Percentiles rank a stretch among this genome's conserved stretches.
phyloP scores from a whole-genome alignment of 495 filamentous ascomycete genomes.

The Penicillium dipodomyicola region DNA sequence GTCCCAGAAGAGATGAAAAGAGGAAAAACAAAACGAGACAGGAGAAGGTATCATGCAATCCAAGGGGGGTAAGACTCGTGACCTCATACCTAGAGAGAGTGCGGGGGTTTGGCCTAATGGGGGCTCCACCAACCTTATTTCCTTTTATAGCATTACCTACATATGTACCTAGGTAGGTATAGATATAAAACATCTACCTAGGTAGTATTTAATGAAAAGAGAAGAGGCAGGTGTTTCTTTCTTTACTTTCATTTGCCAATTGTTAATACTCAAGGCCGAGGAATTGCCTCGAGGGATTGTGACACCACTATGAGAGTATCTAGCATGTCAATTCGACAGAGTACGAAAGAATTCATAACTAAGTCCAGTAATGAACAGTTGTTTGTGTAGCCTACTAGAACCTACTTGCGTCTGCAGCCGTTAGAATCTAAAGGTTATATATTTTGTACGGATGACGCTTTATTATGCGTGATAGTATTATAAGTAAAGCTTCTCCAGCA shows the following conservation, averaged over 20 bases:
- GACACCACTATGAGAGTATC: neutral
- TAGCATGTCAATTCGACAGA: neutral
- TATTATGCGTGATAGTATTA: neutral
- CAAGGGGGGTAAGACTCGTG: conserved; percentile 20
- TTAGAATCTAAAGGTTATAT: neutral
- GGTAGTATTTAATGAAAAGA: neutral
- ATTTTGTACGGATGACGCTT: neutral
- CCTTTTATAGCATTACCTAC: neutral
- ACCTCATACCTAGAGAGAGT: conserved; percentile 20
- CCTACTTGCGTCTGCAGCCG: neutral
- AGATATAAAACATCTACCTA: too few species aligned
- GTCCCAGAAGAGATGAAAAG: neutral
- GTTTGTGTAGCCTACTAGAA: neutral
- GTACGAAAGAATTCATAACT: neutral
- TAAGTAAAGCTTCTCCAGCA: neutral
- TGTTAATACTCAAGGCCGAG: neutral
- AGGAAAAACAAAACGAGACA: neutral
- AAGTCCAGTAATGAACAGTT: neutral
- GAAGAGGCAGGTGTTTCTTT: neutral
- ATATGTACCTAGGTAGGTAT: too few species aligned
- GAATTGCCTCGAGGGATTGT: neutral
- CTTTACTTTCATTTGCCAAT: neutral
- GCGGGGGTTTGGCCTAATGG: conserved; percentile 21
- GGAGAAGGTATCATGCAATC: neutral
- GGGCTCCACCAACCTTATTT: conserved; percentile 26